These are phyloP conservation scores for Chrysochromulina parva DNA, from an alignment of 78 protist species.

Conservation along the genomic window DNA sequence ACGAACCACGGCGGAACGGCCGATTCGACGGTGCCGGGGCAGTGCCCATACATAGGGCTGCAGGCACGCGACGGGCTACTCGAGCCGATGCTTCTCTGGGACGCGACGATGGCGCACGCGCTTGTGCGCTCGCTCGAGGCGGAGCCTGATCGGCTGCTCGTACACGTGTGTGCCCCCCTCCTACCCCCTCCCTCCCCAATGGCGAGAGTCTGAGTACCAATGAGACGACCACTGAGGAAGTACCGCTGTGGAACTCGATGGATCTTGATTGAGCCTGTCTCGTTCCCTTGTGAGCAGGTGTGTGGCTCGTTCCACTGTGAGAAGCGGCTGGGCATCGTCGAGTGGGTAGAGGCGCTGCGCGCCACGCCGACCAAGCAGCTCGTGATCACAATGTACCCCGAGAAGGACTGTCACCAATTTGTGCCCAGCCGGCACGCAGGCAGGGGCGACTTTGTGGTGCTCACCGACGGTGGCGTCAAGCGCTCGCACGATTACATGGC, in stretches of 20 bases:
- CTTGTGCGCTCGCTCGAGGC: background rate
- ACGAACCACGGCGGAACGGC: too few relatives aligned
- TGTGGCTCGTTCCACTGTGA: background rate
- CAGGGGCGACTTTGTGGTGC: background rate
- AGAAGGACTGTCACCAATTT: background rate
- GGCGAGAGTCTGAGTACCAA: too few relatives aligned
- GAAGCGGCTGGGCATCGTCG: background rate
- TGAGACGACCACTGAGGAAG: too few relatives aligned
- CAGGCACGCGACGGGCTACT: background rate
- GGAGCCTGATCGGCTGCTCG: background rate
- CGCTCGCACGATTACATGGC: too few relatives aligned
- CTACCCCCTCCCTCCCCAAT: too few relatives aligned
- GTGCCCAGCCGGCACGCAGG: background rate
- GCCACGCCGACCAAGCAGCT: background rate
- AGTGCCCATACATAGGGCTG: too few relatives aligned
- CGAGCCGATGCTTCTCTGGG: constrained; percentile 7
- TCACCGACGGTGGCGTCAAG: background rate
- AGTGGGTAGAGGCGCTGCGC: background rate
- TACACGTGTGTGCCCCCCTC: background rate
- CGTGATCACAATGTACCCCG: background rate
- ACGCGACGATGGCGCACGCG: background rate
- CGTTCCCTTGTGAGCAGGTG: background rate
- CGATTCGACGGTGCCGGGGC: too few relatives aligned
- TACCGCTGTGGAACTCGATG: too few relatives aligned
- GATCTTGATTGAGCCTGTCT: too few relatives aligned